Evolutionary conservation across 805 yeast species (phyloP).

Genomic region (Ogataea methylovora): DNA sequence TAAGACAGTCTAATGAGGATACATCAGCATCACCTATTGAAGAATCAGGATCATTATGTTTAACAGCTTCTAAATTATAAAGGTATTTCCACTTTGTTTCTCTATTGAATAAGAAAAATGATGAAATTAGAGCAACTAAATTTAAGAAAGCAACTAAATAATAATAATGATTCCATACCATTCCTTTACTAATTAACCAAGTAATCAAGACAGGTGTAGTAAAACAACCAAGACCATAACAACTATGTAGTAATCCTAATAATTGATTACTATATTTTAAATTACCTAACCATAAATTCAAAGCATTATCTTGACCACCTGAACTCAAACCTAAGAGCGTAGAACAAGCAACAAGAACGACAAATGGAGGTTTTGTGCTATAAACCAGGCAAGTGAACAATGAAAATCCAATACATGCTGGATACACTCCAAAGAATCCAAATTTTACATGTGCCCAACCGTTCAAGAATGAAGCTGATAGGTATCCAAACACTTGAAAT

Average conservation of each 20-base stretch:
- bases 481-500: slow-evolving; percentile 47
- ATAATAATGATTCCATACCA: slow-evolving; percentile 40
- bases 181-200: slow-evolving; percentile 27
- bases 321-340: slow-evolving; percentile 44
- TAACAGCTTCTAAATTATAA: slow-evolving; percentile 15
- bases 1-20: slow-evolving; percentile 16
- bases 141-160: slow-evolving; percentile 26
- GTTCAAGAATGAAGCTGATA: slow-evolving; percentile 42
- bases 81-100: slow-evolving; percentile 40
- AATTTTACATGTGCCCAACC: slow-evolving; percentile 31
- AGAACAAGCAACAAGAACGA: slow-evolving; percentile 31
- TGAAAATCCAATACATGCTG: slow-evolving; percentile 22
- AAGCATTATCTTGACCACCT: slow-evolving; percentile 49
- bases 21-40: slow-evolving; percentile 5
- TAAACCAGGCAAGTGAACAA: too few species aligned
- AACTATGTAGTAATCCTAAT: slow-evolving; percentile 44
- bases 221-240: slow-evolving; percentile 47
- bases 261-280: slow-evolving; percentile 41
- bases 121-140: slow-evolving; percentile 14
- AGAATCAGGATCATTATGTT: background rate
- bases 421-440: slow-evolving; percentile 45
- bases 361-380: slow-evolving; percentile 38
- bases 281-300: slow-evolving; percentile 46
- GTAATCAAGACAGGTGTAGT: slow-evolving; percentile 41
- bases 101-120: slow-evolving; percentile 25